Evolutionary conservation across 768 basidiomycete genomes (phyloP).

Genomic region (Holtermannia corniformis): DNA sequence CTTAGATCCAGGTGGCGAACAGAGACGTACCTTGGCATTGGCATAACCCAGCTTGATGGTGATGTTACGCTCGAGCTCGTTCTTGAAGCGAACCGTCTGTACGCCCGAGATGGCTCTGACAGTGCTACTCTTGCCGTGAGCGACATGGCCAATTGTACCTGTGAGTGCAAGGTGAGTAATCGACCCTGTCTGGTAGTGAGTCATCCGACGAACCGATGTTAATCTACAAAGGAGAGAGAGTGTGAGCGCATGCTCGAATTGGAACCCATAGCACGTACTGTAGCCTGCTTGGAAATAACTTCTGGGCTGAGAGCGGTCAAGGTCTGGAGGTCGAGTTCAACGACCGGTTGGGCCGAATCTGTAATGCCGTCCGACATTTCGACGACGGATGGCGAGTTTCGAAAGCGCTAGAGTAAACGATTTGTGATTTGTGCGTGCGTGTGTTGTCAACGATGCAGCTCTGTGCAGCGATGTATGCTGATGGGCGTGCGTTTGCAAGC

Average conservation of each 20-base stretch:
- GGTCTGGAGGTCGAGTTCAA: constrained; percentile 71
- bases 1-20: background rate
- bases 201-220: constrained; percentile 59
- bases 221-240: constrained; percentile 44
- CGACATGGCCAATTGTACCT: constrained; percentile 99
- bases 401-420: no score
- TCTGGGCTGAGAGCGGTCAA: constrained; percentile 61
- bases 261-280: constrained; percentile 41
- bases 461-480: no score
- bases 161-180: constrained; percentile 4
- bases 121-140: constrained; percentile 51
- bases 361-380: no score
- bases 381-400: no score
- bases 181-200: background rate
- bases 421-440: no score
- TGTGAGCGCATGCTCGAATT: constrained; percentile 2
- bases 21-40: constrained; percentile 79
- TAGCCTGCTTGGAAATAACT: constrained; percentile 61
- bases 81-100: constrained; percentile 97
- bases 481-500: no score
- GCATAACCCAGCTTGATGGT: constrained; percentile 99
- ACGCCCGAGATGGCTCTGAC: constrained; percentile 99
- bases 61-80: constrained; percentile 96
- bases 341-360: no score
- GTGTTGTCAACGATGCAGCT: no score